Conservation (phyloP, 2,329 filamentous ascomycete species). For the Penicillium sp. region DNA sequence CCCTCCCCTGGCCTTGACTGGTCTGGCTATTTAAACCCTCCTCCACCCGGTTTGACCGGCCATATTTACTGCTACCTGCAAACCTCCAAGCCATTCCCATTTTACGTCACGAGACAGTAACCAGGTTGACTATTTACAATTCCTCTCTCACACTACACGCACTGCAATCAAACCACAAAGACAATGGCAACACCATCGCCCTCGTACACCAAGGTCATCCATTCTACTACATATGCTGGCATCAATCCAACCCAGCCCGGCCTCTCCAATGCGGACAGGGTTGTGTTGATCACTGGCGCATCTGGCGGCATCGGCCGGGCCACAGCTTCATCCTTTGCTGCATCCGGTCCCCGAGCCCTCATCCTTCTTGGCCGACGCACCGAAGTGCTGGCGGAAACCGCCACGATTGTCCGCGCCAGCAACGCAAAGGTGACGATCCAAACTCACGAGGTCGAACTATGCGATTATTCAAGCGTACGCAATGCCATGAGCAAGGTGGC, state of each 20-base stretch:
- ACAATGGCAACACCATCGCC: not conserved
- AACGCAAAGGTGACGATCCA: not conserved
- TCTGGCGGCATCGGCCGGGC: not conserved
- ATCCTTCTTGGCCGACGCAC: conserved; percentile 16
- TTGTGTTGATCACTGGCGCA: not conserved
- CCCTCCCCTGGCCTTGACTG: too few species aligned
- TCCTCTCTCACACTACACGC: too few species aligned
- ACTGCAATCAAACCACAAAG: not conserved
- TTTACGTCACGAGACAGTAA: too few species aligned
- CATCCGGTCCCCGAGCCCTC: conserved; percentile 8
- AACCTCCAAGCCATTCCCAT: too few species aligned
- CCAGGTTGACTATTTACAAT: too few species aligned
- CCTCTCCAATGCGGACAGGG: not conserved
- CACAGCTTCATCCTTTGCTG: conserved; percentile 14
- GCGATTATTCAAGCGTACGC: not conserved
- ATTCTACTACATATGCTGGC: not conserved
- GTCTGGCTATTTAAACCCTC: too few species aligned
- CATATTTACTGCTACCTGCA: too few species aligned
- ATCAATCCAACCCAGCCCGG: not conserved
- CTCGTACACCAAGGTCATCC: not conserved
- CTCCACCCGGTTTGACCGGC: too few species aligned
- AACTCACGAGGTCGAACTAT: not conserved
- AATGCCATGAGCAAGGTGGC: conserved; percentile 2
- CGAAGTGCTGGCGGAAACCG: conserved; percentile 2
- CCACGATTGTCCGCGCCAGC: not conserved